Conservation (phyloP, 106 monocot species). For the Gastrodia elata region DNA sequence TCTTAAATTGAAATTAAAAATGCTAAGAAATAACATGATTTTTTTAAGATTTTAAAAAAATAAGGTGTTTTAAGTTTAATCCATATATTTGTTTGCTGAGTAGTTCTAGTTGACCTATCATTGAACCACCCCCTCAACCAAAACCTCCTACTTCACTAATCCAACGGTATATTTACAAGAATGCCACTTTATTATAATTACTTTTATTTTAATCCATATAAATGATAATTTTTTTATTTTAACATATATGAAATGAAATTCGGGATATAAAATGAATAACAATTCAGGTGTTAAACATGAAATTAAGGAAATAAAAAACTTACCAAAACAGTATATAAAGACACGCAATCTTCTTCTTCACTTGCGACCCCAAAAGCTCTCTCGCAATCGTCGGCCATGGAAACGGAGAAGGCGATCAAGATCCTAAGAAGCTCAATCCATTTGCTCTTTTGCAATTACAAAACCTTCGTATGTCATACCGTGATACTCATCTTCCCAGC, state of each 20-base stretch:
- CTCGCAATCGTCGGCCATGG: too few species aligned
- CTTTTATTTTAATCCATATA: too few species aligned
- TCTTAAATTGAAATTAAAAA: too few species aligned
- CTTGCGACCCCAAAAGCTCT: too few species aligned
- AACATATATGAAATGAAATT: too few species aligned
- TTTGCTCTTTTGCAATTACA: constrained; percentile 50
- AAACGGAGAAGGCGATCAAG: constrained; percentile 35
- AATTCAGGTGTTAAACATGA: too few species aligned
- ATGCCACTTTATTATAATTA: too few species aligned
- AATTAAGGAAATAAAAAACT: too few species aligned
- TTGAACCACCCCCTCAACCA: constrained; percentile 14
- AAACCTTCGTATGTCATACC: constrained; percentile 38
- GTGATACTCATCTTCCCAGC: constrained; percentile 46
- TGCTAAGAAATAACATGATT: too few species aligned
- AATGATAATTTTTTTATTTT: too few species aligned
- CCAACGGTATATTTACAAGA: background rate
- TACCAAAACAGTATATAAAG: background rate
- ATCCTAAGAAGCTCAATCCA: constrained; percentile 53
- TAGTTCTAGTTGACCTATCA: constrained; percentile 62
- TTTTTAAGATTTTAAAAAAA: too few species aligned
- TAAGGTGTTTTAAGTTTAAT: background rate
- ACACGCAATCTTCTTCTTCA: background rate
- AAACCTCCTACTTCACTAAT: background rate
- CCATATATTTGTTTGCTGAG: background rate
- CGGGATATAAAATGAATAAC: too few species aligned